Percentiles rank a stretch among this genome's conserved stretches.
Conservation (phyloP, 352 stramenopile genomes). For the Labyrinthula sp. region DNA sequence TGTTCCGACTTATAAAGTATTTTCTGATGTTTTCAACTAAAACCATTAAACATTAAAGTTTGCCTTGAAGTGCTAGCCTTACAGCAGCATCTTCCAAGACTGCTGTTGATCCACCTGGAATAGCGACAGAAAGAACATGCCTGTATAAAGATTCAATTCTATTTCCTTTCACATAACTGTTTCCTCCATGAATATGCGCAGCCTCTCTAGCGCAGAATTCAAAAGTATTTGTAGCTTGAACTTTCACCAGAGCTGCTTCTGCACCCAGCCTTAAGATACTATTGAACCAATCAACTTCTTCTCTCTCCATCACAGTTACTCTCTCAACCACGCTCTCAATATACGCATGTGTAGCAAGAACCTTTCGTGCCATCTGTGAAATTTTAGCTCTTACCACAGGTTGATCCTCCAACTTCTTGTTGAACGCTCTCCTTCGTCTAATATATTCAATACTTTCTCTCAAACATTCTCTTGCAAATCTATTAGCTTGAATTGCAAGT, state of each 20-base stretch:
- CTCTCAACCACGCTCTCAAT: slow-evolving; percentile 15
- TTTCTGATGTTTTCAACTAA: no score
- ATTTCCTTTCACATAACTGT: slow-evolving; percentile 18
- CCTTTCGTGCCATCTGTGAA: slow-evolving; percentile 11
- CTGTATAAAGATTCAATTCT: slow-evolving; percentile 21
- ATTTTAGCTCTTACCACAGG: slow-evolving; percentile 18
- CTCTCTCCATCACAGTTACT: slow-evolving; percentile 14
- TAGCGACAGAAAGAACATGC: slow-evolving; percentile 17
- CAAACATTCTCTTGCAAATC: slow-evolving; percentile 22
- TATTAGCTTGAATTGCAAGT: slow-evolving; percentile 24
- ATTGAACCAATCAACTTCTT: slow-evolving; percentile 17
- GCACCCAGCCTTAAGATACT: slow-evolving; percentile 11
- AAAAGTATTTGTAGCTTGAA: slow-evolving; percentile 21
- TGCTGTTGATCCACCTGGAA: slow-evolving; percentile 10
- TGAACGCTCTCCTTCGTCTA: slow-evolving; percentile 14
- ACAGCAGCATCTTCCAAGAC: slow-evolving; percentile 18
- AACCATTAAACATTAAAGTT: no score
- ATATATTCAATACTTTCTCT: slow-evolving; percentile 16
- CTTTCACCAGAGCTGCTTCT: slow-evolving; percentile 22
- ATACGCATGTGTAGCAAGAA: slow-evolving; percentile 18
- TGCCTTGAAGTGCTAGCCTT: no score
- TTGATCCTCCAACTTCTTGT: slow-evolving; percentile 16
- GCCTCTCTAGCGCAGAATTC: slow-evolving; percentile 18
- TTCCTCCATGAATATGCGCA: slow-evolving; percentile 19
- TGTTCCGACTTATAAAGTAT: no score